Conservation (phyloP, 805 yeast species). For the Spathaspora girioi region DNA sequence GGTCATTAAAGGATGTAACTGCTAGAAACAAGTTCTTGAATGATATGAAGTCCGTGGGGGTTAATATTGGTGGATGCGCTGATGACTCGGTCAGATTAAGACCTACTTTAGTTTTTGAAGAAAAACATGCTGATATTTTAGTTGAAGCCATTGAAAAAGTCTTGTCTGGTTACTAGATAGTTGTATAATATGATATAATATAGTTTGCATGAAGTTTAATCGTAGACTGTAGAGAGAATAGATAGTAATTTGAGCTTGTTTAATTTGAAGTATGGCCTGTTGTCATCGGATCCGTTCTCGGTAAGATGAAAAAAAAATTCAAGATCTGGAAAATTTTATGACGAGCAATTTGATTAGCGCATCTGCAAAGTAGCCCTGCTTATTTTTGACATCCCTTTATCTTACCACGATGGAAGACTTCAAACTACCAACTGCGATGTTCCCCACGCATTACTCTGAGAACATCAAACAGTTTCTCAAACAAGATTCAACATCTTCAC, state of each 20-base stretch:
- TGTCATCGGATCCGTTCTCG: not conserved
- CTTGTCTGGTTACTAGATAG: slow-evolving; percentile 26
- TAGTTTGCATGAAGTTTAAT: not conserved
- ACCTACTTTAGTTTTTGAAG: slow-evolving; percentile 75
- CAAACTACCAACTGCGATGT: not conserved
- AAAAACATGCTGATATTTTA: slow-evolving; percentile 73
- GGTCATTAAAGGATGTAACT: slow-evolving; percentile 55
- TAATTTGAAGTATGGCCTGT: too few relatives aligned
- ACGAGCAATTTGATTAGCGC: not conserved
- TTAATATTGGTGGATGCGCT: slow-evolving; percentile 85
- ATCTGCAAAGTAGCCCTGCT: not conserved
- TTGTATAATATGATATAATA: not conserved
- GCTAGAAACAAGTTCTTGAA: slow-evolving; percentile 59
- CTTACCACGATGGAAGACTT: not conserved
- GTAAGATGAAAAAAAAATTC: not conserved
- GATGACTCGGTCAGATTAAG: slow-evolving; percentile 74
- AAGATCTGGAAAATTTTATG: not conserved
- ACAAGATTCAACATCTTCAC: slow-evolving; percentile 56
- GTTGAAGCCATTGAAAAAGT: slow-evolving; percentile 40
- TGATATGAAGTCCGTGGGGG: slow-evolving; percentile 61
- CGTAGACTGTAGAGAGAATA: not conserved
- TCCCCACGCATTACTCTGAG: not conserved
- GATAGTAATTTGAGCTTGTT: too few relatives aligned
- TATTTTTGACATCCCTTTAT: too few relatives aligned
- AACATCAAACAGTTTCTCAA: slow-evolving; percentile 23